Evolutionary conservation across 108 stramenopile species (phyloP).

Genomic region (Schizochytrium sp.): DNA sequence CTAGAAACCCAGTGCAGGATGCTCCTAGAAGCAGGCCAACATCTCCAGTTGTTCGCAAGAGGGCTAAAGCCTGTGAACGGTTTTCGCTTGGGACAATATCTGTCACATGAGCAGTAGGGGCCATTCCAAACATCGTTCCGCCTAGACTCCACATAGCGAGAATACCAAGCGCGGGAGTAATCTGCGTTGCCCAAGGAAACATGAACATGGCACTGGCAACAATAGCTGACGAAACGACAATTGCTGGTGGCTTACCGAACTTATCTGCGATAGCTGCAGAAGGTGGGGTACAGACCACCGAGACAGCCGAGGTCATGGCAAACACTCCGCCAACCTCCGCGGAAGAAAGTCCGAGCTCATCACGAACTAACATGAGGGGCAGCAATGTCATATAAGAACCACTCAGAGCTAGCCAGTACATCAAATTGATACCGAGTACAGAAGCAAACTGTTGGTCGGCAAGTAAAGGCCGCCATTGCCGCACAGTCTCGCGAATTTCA

Average conservation of each 20-base stretch:
- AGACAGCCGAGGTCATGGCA: conserved; percentile 6
- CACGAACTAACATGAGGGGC: conserved; percentile 83
- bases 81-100: conserved; percentile 23
- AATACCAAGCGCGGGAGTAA: background rate
- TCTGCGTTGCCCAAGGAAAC: background rate
- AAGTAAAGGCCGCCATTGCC: conserved; percentile 82
- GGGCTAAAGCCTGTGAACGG: conserved; percentile 6
- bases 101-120: conserved; percentile 60
- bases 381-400: conserved; percentile 87
- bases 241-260: conserved; percentile 24
- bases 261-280: conserved; percentile 43
- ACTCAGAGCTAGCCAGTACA: conserved; percentile 84
- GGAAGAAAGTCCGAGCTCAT: conserved; percentile 33
- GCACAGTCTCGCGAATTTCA: conserved; percentile 76
- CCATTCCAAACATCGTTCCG: conserved; percentile 51
- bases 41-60: conserved; percentile 61
- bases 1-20: conserved; percentile 13
- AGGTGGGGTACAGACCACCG: conserved; percentile 42
- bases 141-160: conserved; percentile 28
- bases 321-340: conserved; percentile 52
- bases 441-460: conserved; percentile 61
- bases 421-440: conserved; percentile 85
- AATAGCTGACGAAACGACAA: background rate
- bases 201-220: background rate
- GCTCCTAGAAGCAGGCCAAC: conserved; percentile 61